These are phyloP conservation scores for Aspergillus carbonarius DNA, from an alignment of 2,329 filamentous ascomycete genomes.

Conservation along the genomic window DNA sequence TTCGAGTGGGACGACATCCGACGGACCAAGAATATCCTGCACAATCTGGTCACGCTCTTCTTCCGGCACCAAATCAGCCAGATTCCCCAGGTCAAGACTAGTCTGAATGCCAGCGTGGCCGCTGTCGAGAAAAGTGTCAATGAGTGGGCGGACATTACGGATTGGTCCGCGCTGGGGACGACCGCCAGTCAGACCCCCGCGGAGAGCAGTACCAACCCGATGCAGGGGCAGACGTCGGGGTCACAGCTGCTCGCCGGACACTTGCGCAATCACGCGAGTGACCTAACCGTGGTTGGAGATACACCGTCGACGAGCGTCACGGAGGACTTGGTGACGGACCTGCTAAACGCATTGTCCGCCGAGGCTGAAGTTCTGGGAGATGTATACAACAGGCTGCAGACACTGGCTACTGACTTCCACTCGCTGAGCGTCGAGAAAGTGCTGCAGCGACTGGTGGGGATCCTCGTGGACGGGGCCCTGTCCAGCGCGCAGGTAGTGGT, in stretches of 20 bases:
- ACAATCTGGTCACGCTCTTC: constrained; percentile 11
- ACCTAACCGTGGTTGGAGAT: not conserved
- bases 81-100: not conserved
- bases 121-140: not conserved
- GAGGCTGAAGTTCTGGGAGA: not conserved
- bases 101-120: not conserved
- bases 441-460: not conserved
- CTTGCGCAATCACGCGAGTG: constrained; percentile 1
- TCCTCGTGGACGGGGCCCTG: not conserved
- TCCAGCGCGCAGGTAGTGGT: constrained; percentile 5
- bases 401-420: not conserved
- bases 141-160: constrained; percentile 1
- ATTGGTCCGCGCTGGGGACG: not conserved
- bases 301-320: not conserved
- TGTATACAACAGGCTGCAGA: not conserved
- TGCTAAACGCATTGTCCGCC: not conserved
- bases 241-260: constrained; percentile 2
- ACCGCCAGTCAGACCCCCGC: not conserved
- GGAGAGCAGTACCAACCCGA: not conserved
- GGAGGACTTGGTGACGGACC: not conserved
- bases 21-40: constrained; percentile 13
- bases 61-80: not conserved
- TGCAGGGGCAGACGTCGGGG: constrained; percentile 4
- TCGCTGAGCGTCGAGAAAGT: not conserved
- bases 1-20: constrained; percentile 20